Evolutionary conservation across 1,139 yeast species (phyloP), one percentile per base, ranked within the genome.

Genomic region (Debaryomyces psychrophilus): DNA sequence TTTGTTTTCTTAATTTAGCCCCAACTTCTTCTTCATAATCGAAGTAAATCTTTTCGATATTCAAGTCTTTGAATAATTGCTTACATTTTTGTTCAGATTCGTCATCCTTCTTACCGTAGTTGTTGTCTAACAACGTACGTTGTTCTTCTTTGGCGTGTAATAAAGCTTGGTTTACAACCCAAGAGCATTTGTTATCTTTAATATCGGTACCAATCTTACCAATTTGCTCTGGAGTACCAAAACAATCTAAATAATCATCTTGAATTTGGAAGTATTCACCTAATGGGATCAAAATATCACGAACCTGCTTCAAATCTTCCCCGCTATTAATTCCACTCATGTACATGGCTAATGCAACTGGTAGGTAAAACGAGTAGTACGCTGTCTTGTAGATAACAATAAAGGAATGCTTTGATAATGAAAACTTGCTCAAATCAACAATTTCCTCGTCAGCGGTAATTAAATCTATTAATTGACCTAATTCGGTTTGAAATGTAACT

Each of bases 261-360:
- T 95, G 99, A 58, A 95, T 90, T 74, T 95, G 99, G 86, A 95
- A 95, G 68, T 95, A 95, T 71, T 95, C 97, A 50, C 99, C 99
- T 58, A 93, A 81, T 49, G 98, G 98, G 54, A 95, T 84, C 68
- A 95, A 80, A 42, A 95, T 83, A 58, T 89, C 95, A 54, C 77
- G 80, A 15, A 90, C 97, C 73, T 93, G 99, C 66, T 88, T 80
- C 66, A 95, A 79, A 67, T 92, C 97, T 56, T 73, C 67, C 49
- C 79, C 86, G 59, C 79, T 76, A 49, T 76, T 76, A 57, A 88
- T 69, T 44, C 97, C 98, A 49, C 95, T 85, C 81, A 89, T 87
- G 69, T 75, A 86, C 97, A 95, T 90, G 41, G 99, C 97, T 51
- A 95, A 79, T 4, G 96, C 98, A 45, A 95, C 99, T 17, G 99